Conservation (phyloP, 140 eudicot species). For the Cichorium intybus region DNA sequence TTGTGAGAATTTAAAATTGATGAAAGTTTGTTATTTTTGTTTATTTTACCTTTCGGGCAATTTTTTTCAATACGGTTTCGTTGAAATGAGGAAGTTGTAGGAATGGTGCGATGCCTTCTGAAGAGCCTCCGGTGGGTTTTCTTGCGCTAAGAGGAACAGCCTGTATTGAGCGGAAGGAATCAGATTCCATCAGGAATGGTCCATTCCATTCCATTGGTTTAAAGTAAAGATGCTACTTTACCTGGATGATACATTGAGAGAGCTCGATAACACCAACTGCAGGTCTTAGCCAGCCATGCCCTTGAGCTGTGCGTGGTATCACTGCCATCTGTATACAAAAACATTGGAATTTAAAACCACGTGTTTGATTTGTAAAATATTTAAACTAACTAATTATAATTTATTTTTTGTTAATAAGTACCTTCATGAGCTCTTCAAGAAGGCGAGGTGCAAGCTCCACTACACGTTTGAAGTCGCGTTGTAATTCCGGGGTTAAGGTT, state of each 20-base stretch:
- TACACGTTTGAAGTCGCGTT: slow-evolving; percentile 65
- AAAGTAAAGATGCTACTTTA: slow-evolving; percentile 4
- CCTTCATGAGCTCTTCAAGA: slow-evolving; percentile 93
- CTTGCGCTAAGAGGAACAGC: slow-evolving; percentile 93
- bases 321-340: slow-evolving; percentile 70
- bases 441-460: slow-evolving; percentile 90
- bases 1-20: too few relatives aligned
- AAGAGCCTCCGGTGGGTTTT: slow-evolving; percentile 69
- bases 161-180: slow-evolving; percentile 34
- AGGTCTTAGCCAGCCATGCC: slow-evolving; percentile 99
- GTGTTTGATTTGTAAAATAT: background rate
- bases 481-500: slow-evolving; percentile 62
- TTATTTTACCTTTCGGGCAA: slow-evolving; percentile 88
- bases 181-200: too few relatives aligned
- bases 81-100: slow-evolving; percentile 91
- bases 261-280: slow-evolving; percentile 92
- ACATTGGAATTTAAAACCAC: background rate
- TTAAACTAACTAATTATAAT: too few relatives aligned
- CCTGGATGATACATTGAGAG: slow-evolving; percentile 92
- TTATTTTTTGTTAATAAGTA: too few relatives aligned
- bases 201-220: too few relatives aligned
- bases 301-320: slow-evolving; percentile 87
- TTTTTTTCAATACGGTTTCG: slow-evolving; percentile 66
- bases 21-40: slow-evolving; percentile 9
- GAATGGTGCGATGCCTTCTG: slow-evolving; percentile 87